Percentiles rank a stretch among this genome's conserved stretches.
Evolutionary conservation across 1,284 basidiomycete genomes (phyloP).

Genomic region (Pseudomicrostroma phylloplanum): DNA sequence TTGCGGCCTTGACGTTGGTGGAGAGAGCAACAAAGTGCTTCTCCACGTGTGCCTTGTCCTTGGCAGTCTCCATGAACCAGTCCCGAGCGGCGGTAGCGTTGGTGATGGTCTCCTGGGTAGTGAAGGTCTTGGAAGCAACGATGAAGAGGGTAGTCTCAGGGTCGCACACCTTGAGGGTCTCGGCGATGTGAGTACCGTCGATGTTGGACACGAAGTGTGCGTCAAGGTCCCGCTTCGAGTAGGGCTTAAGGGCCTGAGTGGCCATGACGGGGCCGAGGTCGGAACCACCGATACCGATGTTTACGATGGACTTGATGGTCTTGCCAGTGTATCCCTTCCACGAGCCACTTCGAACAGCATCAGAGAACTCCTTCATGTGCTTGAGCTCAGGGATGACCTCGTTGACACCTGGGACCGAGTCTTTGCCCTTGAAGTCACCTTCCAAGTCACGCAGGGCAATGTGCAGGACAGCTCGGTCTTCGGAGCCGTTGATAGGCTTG

Average conservation of each 20-base stretch:
- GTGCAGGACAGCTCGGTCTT: constrained; percentile 92
- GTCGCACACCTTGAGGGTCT: constrained; percentile 74
- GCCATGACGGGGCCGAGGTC: constrained; percentile 99
- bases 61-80: constrained; percentile 81
- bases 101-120: constrained; percentile 98
- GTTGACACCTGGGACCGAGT: constrained; percentile 64
- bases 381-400: constrained; percentile 77
- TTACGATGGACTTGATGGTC: constrained; percentile 86
- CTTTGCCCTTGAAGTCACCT: constrained; percentile 62
- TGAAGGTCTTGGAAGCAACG: constrained; percentile 96
- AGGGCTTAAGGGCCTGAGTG: constrained; percentile 89
- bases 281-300: constrained; percentile 97
- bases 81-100: constrained; percentile 87
- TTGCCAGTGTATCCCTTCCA: constrained; percentile 99
- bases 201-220: constrained; percentile 95
- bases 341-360: constrained; percentile 72
- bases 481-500: constrained; percentile 95
- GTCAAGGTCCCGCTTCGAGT: constrained; percentile 79
- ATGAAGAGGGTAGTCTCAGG: constrained; percentile 95
- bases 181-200: constrained; percentile 93
- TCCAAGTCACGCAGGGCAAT: constrained; percentile 82
- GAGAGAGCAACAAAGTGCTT: constrained; percentile 98
- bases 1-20: constrained; percentile 90
- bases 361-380: constrained; percentile 86
- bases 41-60: constrained; percentile 75